A percentile compares a stretch with the other conserved stretches of the same genome.
These are phyloP conservation scores for Monosporascus ibericus DNA, from an alignment of 2,329 filamentous ascomycete species.

Conservation along the genomic window DNA sequence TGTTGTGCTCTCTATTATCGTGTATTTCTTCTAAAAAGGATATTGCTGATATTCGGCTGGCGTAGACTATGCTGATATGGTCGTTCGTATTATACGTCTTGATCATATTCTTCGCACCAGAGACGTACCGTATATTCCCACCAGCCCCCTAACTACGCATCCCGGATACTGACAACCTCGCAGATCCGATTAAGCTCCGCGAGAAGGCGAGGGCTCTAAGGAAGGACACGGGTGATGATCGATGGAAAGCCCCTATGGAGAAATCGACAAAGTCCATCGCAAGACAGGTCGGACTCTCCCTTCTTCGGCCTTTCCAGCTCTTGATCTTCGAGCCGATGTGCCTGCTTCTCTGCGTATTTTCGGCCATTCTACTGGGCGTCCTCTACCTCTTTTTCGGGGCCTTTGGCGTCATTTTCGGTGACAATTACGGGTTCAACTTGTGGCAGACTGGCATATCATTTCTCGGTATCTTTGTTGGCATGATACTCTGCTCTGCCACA, in stretches of 20 bases:
- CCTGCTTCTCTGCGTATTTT: conserved; percentile 72
- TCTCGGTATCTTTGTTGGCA: conserved; percentile 63
- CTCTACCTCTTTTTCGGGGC: conserved; percentile 89
- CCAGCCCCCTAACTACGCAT: conserved; percentile 13
- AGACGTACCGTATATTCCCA: conserved; percentile 68
- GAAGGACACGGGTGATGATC: conserved; percentile 68
- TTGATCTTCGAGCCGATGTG: conserved; percentile 81
- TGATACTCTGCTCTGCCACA: conserved; percentile 55
- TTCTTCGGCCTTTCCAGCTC: conserved; percentile 70
- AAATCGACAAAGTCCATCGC: conserved; percentile 61
- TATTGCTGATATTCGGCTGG: conserved; percentile 5
- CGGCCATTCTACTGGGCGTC: conserved; percentile 79
- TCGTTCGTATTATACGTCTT: conserved; percentile 55
- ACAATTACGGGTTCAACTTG: conserved; percentile 68
- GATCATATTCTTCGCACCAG: conserved; percentile 70
- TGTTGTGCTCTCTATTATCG: too few species aligned
- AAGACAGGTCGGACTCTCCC: conserved; percentile 51
- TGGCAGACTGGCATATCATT: conserved; percentile 80
- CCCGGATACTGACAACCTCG: background rate
- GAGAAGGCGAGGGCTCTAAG: conserved; percentile 66
- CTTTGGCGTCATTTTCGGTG: conserved; percentile 72
- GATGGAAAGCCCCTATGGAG: conserved; percentile 74
- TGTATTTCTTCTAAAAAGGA: too few species aligned
- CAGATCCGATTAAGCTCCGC: conserved; percentile 62
- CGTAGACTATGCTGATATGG: conserved; percentile 69